Base-by-base conservation (phyloP, 768 basidiomycete genomes). In the Peribolospora kevripleyi region DNA sequence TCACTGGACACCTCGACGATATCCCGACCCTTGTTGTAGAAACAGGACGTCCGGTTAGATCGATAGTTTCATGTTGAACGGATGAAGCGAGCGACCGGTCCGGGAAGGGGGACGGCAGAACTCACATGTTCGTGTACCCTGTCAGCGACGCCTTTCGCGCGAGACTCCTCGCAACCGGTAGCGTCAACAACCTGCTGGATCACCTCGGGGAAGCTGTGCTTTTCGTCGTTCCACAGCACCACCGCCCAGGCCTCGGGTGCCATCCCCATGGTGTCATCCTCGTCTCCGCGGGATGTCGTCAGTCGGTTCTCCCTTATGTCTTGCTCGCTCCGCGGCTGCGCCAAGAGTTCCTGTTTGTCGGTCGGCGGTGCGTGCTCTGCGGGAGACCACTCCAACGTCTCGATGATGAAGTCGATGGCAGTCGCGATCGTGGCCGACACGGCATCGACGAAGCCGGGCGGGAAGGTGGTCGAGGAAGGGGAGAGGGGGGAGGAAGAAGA, bases 141-240 rank as follows among this genome's bases (percentile, higher is more conserved):
- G 6, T 46, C 13, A 41, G 6, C 41, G 10, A 46, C 46, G 46
- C 46, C 55, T 48, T 58, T 59, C 2, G 64, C 64, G 0, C 52
- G 50, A 7, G 60, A 53, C 56, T 61, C 59, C 5, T 54, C 49
- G 11, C 60, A 58, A 0, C 65, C 67, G 6, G 61, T 54, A 2
- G 65, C 67, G 51, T 65, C 71, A 5, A 84, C 68, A 46, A 86
- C 74, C 41, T 58, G 55, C 57, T 76, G 75, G 58, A 81, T 80
- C 54, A 93, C 79, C 63, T 97, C 87, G 52, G 81, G 79, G 62
- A 81, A 82, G 0, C 85, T 87, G 67, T 95, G 93, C 61, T 90
- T 91, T 67, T 98, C 93, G 67, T 93, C 90, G 69, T 90, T 88
- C 88, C 88, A 95, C 4, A 97, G 68, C 38, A 91, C 72, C 55